Percentiles rank a stretch among this genome's conserved stretches.
phyloP scores from a whole-genome alignment of 2,329 filamentous ascomycete genomes.

The Alternaria infectoria region DNA sequence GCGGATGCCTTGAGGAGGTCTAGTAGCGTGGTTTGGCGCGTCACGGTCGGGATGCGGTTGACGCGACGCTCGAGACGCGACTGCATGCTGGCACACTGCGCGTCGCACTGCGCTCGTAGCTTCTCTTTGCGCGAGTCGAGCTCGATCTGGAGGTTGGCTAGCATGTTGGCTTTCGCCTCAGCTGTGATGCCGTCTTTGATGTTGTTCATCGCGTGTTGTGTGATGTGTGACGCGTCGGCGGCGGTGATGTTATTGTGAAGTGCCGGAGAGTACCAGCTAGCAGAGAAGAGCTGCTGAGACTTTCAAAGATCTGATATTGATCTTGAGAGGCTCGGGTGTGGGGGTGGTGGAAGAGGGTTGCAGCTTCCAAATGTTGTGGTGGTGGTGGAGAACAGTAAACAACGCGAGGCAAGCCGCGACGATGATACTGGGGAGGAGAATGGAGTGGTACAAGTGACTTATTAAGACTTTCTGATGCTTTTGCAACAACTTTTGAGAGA shows the following conservation, averaged over 20 bases:
- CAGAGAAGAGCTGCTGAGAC: background rate
- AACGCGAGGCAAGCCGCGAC: slow-evolving; percentile 24
- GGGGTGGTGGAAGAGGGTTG: background rate
- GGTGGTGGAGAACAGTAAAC: slow-evolving; percentile 23
- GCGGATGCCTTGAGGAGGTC: slow-evolving; percentile 66
- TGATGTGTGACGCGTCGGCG: slow-evolving; percentile 29
- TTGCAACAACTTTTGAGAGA: background rate
- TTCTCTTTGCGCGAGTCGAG: slow-evolving; percentile 88
- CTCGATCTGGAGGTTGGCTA: slow-evolving; percentile 43
- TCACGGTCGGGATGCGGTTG: slow-evolving; percentile 82
- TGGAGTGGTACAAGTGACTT: background rate
- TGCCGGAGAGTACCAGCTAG: background rate
- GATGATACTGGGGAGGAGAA: background rate
- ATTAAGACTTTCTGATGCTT: background rate
- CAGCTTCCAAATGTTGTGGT: background rate
- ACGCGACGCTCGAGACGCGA: slow-evolving; percentile 90
- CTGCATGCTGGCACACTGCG: slow-evolving; percentile 84
- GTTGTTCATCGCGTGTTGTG: slow-evolving; percentile 24
- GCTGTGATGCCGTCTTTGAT: slow-evolving; percentile 28
- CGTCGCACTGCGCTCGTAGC: slow-evolving; percentile 84
- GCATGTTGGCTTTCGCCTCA: slow-evolving; percentile 44
- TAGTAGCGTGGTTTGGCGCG: slow-evolving; percentile 81
- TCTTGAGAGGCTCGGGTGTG: background rate
- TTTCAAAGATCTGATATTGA: background rate
- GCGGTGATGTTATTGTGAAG: background rate